Evolutionary conservation across 371 early-diverging fungal genomes (phyloP).

Genomic region (Mucor plumbeus): DNA sequence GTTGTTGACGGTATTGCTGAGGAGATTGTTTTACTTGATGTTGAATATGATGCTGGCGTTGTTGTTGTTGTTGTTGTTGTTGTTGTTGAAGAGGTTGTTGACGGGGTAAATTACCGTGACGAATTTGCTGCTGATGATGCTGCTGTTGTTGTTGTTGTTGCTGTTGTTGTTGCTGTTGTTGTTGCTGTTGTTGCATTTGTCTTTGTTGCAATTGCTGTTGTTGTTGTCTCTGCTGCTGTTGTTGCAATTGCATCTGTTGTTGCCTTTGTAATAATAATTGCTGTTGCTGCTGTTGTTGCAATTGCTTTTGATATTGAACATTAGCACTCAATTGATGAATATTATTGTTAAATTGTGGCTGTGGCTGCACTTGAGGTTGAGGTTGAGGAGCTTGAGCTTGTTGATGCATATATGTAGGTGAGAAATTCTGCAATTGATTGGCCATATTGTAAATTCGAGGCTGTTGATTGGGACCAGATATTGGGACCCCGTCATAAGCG

Average conservation of each 20-base stretch:
- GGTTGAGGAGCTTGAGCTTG: not conserved
- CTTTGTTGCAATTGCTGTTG: conserved; percentile 7
- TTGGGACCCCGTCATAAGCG: conserved; percentile 33
- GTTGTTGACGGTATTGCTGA: conserved; percentile 5
- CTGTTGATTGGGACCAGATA: conserved; percentile 29
- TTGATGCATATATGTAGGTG: conserved; percentile 15
- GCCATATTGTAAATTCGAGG: conserved; percentile 22
- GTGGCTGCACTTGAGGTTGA: conserved; percentile 12
- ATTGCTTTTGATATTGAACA: conserved; percentile 19
- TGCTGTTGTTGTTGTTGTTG: not conserved
- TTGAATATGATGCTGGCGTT: conserved; percentile 30
- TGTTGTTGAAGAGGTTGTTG: not conserved
- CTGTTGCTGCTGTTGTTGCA: conserved; percentile 22
- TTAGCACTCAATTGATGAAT: conserved; percentile 7
- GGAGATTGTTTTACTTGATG: not conserved
- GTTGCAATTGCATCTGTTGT: conserved; percentile 28
- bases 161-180: conserved; percentile 11
- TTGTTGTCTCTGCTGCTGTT: conserved; percentile 15
- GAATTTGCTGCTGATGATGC: conserved; percentile 1
- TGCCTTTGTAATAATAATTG: conserved; percentile 20
- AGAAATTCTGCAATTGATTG: conserved; percentile 16
- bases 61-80: conserved; percentile 15
- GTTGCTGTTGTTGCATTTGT: conserved; percentile 8
- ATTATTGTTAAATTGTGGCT: conserved; percentile 8
- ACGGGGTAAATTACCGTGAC: not conserved